Evolutionary conservation across 148 eudicot genomes (phyloP).

Genomic region (Amaranthus hypochondriacus): DNA sequence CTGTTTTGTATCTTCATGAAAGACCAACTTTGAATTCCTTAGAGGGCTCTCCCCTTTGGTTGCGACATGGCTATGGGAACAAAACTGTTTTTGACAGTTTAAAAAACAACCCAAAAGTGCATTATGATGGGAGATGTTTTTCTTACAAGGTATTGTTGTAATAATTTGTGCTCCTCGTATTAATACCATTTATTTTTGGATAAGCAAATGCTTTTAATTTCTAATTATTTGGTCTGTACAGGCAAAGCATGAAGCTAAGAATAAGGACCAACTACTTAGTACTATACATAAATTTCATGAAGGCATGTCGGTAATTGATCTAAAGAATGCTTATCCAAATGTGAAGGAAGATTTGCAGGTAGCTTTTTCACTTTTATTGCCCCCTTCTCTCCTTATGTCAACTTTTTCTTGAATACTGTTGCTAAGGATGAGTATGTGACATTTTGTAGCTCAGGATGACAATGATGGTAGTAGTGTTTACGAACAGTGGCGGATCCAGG

Average conservation of each 20-base stretch:
- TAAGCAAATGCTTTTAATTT: not conserved
- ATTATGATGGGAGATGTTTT: constrained; percentile 66
- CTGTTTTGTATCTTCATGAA: too few relatives aligned
- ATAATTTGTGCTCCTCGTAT: not conserved
- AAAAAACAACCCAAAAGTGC: constrained; percentile 78
- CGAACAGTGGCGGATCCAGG: not conserved
- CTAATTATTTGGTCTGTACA: constrained; percentile 19
- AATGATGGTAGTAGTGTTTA: not conserved
- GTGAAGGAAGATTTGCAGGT: constrained; percentile 94
- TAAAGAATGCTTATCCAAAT: constrained; percentile 79
- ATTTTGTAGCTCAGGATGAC: not conserved
- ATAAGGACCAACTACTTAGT: constrained; percentile 50
- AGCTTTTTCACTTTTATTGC: not conserved
- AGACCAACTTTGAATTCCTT: too few relatives aligned
- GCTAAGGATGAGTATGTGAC: not conserved
- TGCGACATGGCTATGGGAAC: constrained; percentile 41
- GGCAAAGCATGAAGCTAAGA: constrained; percentile 74
- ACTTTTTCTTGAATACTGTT: not conserved
- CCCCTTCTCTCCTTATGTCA: not conserved
- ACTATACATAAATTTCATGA: constrained; percentile 61
- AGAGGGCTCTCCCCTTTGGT: too few relatives aligned
- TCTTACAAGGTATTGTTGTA: constrained; percentile 68
- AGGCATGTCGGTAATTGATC: constrained; percentile 81
- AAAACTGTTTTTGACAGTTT: constrained; percentile 87
- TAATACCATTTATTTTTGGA: not conserved